phyloP scores from a whole-genome alignment of 1,284 basidiomycete genomes.

The Tilletia walkeri region DNA sequence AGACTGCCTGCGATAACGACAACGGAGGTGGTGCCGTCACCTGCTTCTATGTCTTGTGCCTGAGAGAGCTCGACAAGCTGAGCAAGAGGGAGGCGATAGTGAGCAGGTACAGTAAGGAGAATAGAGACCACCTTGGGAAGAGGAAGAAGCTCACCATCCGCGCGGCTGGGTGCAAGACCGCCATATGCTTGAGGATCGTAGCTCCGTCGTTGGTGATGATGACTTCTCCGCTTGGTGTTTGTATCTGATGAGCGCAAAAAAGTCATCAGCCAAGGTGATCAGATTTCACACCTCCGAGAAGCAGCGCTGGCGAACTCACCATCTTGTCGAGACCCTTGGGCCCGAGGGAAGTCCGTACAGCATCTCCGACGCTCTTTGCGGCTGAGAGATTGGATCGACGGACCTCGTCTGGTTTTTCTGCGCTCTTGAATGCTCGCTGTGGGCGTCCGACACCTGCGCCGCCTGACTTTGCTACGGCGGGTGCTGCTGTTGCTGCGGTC shows the following conservation, averaged over 20 bases:
- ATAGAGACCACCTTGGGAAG: not conserved
- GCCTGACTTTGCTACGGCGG: not conserved
- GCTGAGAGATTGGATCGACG: conserved; percentile 50
- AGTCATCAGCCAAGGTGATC: not conserved
- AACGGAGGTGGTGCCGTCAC: conserved; percentile 98
- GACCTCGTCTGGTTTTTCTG: conserved; percentile 56
- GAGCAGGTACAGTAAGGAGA: not conserved
- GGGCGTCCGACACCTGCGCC: conserved; percentile 18
- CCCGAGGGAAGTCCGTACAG: conserved; percentile 91
- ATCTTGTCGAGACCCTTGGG: conserved; percentile 99
- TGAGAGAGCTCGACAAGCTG: conserved; percentile 82
- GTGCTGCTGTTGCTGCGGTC: conserved; percentile 11
- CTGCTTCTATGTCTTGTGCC: conserved; percentile 97
- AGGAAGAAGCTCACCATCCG: conserved; percentile 70
- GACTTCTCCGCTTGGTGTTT: conserved; percentile 93
- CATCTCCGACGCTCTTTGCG: conserved; percentile 86
- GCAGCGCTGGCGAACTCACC: conserved; percentile 58
- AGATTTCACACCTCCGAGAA: no score
- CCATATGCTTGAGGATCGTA: conserved; percentile 95
- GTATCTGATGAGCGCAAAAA: conserved; percentile 62
- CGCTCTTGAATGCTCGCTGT: conserved; percentile 53
- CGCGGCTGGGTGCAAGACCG: conserved; percentile 94
- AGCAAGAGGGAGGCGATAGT: not conserved
- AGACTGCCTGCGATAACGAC: conserved; percentile 93
- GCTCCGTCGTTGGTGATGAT: conserved; percentile 99